These are phyloP conservation scores for Keqinozyma sinolaborantium DNA, from an alignment of 1,139 yeast species.

Conservation along the genomic window DNA sequence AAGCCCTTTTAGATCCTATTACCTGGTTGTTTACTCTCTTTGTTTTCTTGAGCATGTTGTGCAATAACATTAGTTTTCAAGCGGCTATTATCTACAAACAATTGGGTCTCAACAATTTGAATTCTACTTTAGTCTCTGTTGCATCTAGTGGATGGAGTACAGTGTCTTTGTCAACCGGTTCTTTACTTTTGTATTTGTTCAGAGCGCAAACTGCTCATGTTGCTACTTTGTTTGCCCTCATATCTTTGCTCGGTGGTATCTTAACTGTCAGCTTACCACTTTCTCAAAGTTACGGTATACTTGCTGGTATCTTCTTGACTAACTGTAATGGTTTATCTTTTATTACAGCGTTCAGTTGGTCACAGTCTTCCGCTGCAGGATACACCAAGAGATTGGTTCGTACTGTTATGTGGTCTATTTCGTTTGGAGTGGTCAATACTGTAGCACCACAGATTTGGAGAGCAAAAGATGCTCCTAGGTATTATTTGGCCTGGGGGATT, in stretches of 20 bases:
- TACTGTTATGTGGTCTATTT: slow-evolving; percentile 15
- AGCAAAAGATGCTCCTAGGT: slow-evolving; percentile 15
- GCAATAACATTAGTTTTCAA: slow-evolving; percentile 43
- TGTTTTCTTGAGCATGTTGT: slow-evolving; percentile 36
- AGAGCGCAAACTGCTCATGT: slow-evolving; percentile 13
- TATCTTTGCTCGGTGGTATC: slow-evolving; percentile 38
- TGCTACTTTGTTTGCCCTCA: slow-evolving; percentile 21
- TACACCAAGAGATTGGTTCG: slow-evolving; percentile 19
- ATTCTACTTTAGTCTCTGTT: slow-evolving; percentile 49
- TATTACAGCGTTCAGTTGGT: slow-evolving; percentile 18
- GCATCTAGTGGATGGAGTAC: slow-evolving; percentile 38
- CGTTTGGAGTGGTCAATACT: slow-evolving; percentile 17
- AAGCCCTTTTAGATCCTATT: slow-evolving; percentile 41
- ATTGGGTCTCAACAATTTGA: slow-evolving; percentile 30
- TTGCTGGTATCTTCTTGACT: slow-evolving; percentile 24
- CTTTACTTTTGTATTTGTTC: slow-evolving; percentile 4
- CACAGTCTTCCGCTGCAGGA: slow-evolving; percentile 18
- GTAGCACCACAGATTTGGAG: slow-evolving; percentile 22
- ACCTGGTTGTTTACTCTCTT: slow-evolving; percentile 39
- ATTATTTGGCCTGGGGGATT: slow-evolving; percentile 19
- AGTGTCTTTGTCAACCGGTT: slow-evolving; percentile 3
- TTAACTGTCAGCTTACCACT: slow-evolving; percentile 18
- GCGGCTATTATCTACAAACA: slow-evolving; percentile 36
- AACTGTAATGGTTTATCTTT: slow-evolving; percentile 13
- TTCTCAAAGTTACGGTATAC: slow-evolving; percentile 23